Conservation (phyloP, 108 stramenopile genomes). For the Fragilaria radians region DNA sequence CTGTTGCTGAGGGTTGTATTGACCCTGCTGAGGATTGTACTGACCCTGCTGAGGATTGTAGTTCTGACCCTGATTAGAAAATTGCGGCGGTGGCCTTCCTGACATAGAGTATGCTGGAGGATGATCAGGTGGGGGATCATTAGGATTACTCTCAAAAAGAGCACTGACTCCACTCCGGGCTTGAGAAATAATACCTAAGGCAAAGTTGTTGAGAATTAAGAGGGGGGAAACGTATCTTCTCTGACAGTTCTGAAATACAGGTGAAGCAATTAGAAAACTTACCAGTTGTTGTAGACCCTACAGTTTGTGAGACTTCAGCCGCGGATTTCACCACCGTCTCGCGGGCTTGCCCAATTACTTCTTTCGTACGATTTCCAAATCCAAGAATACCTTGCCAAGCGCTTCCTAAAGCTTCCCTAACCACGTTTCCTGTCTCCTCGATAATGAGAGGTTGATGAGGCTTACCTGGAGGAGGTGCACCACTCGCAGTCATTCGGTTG, state of each 20-base stretch:
- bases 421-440: constrained; percentile 7
- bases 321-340: constrained; percentile 40
- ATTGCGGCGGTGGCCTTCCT: constrained; percentile 14
- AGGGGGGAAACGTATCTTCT: constrained; percentile 6
- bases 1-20: constrained; percentile 11
- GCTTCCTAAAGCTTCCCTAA: constrained; percentile 36
- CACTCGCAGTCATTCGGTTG: background rate
- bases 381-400: constrained; percentile 54
- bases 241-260: constrained; percentile 8
- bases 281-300: constrained; percentile 37
- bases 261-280: constrained; percentile 15
- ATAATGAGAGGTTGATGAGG: constrained; percentile 13
- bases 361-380: constrained; percentile 38
- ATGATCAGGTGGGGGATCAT: constrained; percentile 7
- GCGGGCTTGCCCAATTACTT: constrained; percentile 33
- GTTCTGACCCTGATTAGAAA: constrained; percentile 4
- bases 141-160: background rate
- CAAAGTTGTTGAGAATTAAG: constrained; percentile 6
- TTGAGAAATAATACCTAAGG: too few species aligned
- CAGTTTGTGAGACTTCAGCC: constrained; percentile 32
- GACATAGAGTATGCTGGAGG: constrained; percentile 17
- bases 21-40: constrained; percentile 11
- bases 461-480: constrained; percentile 9
- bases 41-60: constrained; percentile 7
- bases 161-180: background rate